phyloP scores from a whole-genome alignment of 2,329 filamentous ascomycete genomes.

The Trichoderma sp. region DNA sequence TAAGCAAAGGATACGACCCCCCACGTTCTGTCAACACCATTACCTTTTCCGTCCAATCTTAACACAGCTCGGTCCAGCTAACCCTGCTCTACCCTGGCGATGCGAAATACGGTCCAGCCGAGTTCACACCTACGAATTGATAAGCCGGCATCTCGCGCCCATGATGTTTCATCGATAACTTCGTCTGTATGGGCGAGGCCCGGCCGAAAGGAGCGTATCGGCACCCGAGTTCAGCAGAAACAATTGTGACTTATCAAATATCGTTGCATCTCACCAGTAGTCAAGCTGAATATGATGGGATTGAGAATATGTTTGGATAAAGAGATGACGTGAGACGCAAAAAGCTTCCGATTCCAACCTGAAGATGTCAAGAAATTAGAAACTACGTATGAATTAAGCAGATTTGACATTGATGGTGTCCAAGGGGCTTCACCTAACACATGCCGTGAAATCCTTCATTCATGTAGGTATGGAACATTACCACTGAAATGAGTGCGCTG shows the following conservation, averaged over 20 bases:
- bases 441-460: neutral
- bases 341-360: neutral
- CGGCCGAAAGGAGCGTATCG: neutral
- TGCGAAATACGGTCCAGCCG: neutral
- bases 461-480: neutral
- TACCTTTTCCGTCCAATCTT: neutral
- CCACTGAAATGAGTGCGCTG: neutral
- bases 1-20: neutral
- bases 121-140: neutral
- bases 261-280: neutral
- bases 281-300: neutral
- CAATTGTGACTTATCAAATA: neutral
- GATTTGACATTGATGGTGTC: neutral
- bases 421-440: neutral
- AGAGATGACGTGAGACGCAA: neutral
- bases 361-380: neutral
- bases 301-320: neutral
- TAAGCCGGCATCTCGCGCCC: neutral
- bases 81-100: neutral
- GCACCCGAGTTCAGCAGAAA: accelerated
- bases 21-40: neutral
- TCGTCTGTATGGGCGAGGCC: neutral
- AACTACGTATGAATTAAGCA: neutral
- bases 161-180: neutral
- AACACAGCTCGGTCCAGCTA: neutral